phyloP scores from a whole-genome alignment of 1,284 basidiomycete species.

The Wallemia ichthyophaga region DNA sequence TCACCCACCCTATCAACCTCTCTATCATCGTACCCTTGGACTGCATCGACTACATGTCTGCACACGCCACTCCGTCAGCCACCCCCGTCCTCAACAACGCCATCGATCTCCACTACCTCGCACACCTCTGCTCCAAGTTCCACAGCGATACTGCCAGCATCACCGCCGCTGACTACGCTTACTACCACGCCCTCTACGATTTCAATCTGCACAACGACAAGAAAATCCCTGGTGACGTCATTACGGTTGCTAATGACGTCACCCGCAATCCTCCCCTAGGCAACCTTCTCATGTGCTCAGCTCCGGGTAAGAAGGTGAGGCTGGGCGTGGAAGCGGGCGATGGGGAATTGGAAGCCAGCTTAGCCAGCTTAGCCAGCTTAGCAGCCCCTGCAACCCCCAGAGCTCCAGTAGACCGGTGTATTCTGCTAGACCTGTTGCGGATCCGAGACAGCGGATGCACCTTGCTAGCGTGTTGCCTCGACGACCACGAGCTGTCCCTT shows the following conservation, averaged over 20 bases:
- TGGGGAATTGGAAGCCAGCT: too few relatives aligned
- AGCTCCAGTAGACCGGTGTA: conserved; percentile 56
- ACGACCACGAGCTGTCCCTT: conserved; percentile 53
- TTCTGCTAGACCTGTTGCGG: conserved; percentile 41
- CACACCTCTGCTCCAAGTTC: conserved; percentile 5
- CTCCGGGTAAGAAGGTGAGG: conserved; percentile 41
- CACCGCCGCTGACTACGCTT: conserved; percentile 6
- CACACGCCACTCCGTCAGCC: conserved; percentile 9
- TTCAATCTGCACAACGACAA: conserved; percentile 1
- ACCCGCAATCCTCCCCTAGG: conserved; percentile 24
- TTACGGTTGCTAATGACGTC: conserved; percentile 3
- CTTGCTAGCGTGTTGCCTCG: too few relatives aligned
- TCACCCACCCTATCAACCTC: conserved; percentile 2
- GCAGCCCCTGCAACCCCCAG: too few relatives aligned
- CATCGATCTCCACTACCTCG: conserved; percentile 3
- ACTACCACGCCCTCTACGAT: conserved; percentile 1
- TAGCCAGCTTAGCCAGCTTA: too few relatives aligned
- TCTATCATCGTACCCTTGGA: conserved; percentile 28
- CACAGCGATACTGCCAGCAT: conserved; percentile 5
- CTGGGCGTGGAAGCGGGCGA: conserved; percentile 19
- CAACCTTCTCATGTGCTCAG: conserved; percentile 70
- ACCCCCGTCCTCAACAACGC: conserved; percentile 10
- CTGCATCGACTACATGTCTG: conserved; percentile 16
- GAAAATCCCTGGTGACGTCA: too few relatives aligned
- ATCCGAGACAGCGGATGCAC: too few relatives aligned